Percentiles rank a stretch among this genome's conserved stretches.
Evolutionary conservation across 345 rosid species (phyloP).

Genomic region (Schrenkiella parvula): DNA sequence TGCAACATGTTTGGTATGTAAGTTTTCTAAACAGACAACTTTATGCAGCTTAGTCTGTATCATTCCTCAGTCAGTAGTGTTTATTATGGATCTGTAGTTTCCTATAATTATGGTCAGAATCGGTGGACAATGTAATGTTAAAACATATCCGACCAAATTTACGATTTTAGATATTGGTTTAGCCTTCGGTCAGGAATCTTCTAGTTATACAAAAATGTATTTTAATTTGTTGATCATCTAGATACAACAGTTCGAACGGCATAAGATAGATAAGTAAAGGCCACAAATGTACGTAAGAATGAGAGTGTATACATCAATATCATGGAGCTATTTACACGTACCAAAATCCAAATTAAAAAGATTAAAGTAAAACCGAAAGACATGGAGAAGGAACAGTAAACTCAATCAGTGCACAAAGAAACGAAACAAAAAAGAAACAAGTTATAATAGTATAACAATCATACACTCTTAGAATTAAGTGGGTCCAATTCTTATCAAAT

Average conservation of each 20-base stretch:
- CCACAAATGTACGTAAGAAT: neutral
- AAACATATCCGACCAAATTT: neutral
- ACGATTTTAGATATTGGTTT: neutral
- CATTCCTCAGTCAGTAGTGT: neutral
- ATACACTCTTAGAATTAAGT: neutral
- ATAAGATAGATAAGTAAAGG: neutral
- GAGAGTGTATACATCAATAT: slow-evolving; percentile 12
- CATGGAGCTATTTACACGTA: slow-evolving; percentile 11
- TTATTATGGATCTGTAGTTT: neutral
- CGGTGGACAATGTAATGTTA: neutral
- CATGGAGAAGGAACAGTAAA: slow-evolving; percentile 20
- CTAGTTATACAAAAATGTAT: neutral
- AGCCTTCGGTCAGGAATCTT: neutral
- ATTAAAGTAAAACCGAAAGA: slow-evolving; percentile 9
- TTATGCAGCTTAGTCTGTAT: neutral
- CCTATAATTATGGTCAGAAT: neutral
- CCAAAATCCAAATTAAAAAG: neutral
- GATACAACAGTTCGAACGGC: neutral
- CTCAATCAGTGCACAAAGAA: slow-evolving; percentile 9
- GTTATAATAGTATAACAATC: neutral
- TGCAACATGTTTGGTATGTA: slow-evolving; percentile 3
- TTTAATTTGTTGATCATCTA: neutral
- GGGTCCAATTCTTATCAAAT: neutral
- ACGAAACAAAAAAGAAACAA: slow-evolving; percentile 2
- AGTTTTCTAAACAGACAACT: neutral